These are phyloP conservation scores for Leccinum sublutescens DNA, from an alignment of 768 basidiomycete genomes.

Conservation along the genomic window DNA sequence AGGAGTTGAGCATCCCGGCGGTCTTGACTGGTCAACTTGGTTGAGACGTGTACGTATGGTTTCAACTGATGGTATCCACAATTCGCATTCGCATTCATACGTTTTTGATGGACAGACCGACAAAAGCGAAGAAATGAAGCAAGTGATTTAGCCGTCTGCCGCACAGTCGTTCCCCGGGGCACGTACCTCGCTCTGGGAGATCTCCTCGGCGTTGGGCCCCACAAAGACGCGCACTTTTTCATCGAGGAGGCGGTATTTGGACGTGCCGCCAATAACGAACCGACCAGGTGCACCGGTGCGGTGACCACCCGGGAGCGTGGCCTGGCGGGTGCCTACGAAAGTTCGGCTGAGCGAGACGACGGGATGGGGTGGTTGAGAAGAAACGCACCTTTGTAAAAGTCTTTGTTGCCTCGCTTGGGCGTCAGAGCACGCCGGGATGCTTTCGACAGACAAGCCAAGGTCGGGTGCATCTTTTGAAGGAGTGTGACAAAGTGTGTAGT, in stretches of 20 bases:
- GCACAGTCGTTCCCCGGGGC: not conserved
- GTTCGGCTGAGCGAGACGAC: not conserved
- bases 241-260: slow-evolving; percentile 80
- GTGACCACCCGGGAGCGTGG: slow-evolving; percentile 77
- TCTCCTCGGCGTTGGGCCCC: slow-evolving; percentile 68
- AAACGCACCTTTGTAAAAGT: slow-evolving; percentile 89
- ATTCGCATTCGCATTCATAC: too few species aligned
- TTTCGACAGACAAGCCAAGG: slow-evolving; percentile 68
- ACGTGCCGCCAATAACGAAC: slow-evolving; percentile 72
- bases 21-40: slow-evolving; percentile 23
- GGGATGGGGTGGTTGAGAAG: not conserved
- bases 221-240: slow-evolving; percentile 82
- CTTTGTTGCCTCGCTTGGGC: slow-evolving; percentile 88
- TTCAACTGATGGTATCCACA: slow-evolving; percentile 17
- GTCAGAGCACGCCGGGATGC: slow-evolving; percentile 83
- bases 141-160: not conserved
- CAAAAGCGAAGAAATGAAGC: not conserved
- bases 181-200: slow-evolving; percentile 57
- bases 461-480: slow-evolving; percentile 56
- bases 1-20: slow-evolving; percentile 28
- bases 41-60: slow-evolving; percentile 29
- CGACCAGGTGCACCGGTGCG: slow-evolving; percentile 88
- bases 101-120: not conserved
- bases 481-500: not conserved
- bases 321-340: slow-evolving; percentile 73